These are phyloP conservation scores for Apiospora phragmitis DNA, from an alignment of 2,329 filamentous ascomycete species.

Conservation along the genomic window DNA sequence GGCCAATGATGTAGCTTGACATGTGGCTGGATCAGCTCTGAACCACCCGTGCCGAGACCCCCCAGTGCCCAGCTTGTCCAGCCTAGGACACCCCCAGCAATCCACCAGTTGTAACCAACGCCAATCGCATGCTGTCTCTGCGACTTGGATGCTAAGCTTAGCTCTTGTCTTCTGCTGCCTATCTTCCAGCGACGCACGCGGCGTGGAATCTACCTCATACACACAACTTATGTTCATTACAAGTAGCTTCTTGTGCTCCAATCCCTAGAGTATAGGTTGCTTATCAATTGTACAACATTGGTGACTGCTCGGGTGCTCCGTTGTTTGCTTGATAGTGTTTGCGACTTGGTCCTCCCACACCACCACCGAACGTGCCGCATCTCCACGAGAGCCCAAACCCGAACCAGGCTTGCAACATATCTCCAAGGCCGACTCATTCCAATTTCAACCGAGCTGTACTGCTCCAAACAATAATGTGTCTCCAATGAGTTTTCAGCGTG, in stretches of 20 bases:
- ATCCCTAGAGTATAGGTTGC: background rate
- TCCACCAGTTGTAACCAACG: background rate
- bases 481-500: background rate
- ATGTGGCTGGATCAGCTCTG: conserved; percentile 4
- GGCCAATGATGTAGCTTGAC: conserved; percentile 16
- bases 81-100: background rate
- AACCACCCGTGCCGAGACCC: background rate
- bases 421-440: background rate
- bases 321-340: conserved; percentile 8
- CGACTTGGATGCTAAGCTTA: conserved; percentile 1
- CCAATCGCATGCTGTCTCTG: conserved; percentile 1
- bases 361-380: background rate
- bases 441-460: background rate
- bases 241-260: background rate
- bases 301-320: background rate
- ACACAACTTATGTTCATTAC: background rate
- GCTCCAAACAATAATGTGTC: background rate
- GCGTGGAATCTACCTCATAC: background rate
- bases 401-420: background rate
- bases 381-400: background rate
- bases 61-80: too few relatives aligned
- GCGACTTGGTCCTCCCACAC: background rate
- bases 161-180: conserved; percentile 6
- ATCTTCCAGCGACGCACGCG: background rate
- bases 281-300: background rate